phyloP scores from a whole-genome alignment of 2,329 filamentous ascomycete species.

The Samsoniella hepiali region DNA sequence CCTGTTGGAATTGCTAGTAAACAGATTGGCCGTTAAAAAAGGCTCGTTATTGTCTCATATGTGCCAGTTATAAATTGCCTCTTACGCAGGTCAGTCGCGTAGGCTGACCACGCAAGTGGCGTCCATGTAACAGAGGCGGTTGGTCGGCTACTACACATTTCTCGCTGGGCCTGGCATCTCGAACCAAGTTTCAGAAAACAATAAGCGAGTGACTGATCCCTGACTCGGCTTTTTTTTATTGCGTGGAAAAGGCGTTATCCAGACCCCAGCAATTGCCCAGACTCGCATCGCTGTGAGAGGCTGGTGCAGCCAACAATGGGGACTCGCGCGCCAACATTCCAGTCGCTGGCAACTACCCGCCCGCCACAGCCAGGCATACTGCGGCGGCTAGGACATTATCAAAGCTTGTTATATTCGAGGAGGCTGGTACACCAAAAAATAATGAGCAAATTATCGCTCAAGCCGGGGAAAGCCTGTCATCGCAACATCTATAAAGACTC shows the following conservation, averaged over 20 bases:
- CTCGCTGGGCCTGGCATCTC: not conserved
- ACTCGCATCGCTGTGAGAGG: conserved; percentile 1
- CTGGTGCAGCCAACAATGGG: conserved; percentile 14
- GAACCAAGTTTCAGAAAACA: not conserved
- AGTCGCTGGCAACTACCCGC: not conserved
- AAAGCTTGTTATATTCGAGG: not conserved
- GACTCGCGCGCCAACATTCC: conserved; percentile 8
- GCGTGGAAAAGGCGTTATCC: not conserved
- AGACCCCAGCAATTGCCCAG: not conserved
- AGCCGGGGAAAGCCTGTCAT: not conserved
- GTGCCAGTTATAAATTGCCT: not conserved
- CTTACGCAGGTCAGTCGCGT: too few relatives aligned
- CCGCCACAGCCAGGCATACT: not conserved
- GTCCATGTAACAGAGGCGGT: not conserved
- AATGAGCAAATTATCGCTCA: not conserved
- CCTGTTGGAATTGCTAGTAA: not conserved
- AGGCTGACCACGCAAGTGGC: not conserved
- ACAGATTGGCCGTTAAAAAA: not conserved
- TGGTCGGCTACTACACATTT: not conserved
- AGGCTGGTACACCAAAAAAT: not conserved
- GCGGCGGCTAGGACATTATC: not conserved
- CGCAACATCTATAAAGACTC: conserved; percentile 3
- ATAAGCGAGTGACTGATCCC: not conserved
- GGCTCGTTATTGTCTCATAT: not conserved
- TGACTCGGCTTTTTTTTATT: not conserved